Evolutionary conservation across 352 stramenopile species (phyloP).

Genomic region (Globisporangium middletonii): DNA sequence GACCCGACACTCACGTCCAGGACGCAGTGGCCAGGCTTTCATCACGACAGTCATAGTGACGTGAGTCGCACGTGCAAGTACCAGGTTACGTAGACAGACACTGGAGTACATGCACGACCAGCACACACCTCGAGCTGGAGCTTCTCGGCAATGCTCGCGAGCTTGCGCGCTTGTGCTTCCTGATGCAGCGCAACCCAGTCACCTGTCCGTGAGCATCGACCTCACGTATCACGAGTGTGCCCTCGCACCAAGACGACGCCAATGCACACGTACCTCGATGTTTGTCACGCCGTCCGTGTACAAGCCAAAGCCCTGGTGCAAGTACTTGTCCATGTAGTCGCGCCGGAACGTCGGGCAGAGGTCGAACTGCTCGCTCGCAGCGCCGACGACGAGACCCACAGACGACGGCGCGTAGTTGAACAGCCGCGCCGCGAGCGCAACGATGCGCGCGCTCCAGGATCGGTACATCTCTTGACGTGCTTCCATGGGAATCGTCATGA

Average conservation of each 20-base stretch:
- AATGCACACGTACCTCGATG: constrained; percentile 24
- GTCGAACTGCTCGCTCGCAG: constrained; percentile 72
- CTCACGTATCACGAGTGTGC: not conserved
- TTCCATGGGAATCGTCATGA: constrained; percentile 80
- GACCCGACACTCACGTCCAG: constrained; percentile 81
- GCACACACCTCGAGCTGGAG: constrained; percentile 48
- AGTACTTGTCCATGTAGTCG: constrained; percentile 72
- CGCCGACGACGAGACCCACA: constrained; percentile 55
- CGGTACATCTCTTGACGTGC: constrained; percentile 83
- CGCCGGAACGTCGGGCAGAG: constrained; percentile 59
- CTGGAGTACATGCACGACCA: not conserved
- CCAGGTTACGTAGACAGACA: not conserved
- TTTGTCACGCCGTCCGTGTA: constrained; percentile 41
- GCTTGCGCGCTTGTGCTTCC: constrained; percentile 63
- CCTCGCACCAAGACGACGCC: too few relatives aligned
- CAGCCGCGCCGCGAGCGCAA: constrained; percentile 60
- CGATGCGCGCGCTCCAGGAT: constrained; percentile 72
- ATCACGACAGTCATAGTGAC: too few relatives aligned
- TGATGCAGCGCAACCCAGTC: constrained; percentile 5
- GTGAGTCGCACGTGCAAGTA: not conserved
- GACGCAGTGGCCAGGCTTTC: constrained; percentile 47
- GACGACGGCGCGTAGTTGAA: constrained; percentile 78
- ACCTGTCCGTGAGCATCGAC: not conserved
- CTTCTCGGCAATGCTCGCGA: constrained; percentile 52
- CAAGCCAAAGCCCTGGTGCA: constrained; percentile 72